Base-by-base conservation (phyloP, 208 protist species). In the Leishmania lainsoni region DNA sequence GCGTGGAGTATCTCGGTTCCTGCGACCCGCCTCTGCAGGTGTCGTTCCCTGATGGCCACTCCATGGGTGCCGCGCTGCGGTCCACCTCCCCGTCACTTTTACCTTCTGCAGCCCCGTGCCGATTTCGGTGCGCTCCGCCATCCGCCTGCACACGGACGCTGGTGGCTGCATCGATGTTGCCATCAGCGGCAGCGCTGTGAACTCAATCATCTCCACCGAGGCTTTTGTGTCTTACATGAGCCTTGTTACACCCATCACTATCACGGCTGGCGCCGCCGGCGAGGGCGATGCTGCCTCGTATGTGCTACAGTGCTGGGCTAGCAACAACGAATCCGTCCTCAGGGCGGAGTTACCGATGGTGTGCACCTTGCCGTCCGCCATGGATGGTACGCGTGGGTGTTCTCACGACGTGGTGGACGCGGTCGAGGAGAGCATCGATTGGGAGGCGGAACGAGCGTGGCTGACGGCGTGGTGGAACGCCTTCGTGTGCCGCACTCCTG, bases 161-260 rank as follows among this genome's bases (percentile, higher is more conserved):
- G 92, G 94, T 45, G 90, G 94, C 73, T 83, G 35, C 32, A 93
- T 98, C 66, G 88, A 86, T 26, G 80, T 99, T 51, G 83, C 84
- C 61, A 87, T 99, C 59, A 92, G 87, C 42, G 94, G 89, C 71
- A 94, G 90, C 51, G 81, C 95, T 45, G 91, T 99, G 81, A 98
- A 98, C 80, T 98, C 91, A 17, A 88, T 99, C 61, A 69, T 98
- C 58, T 96, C 96, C 35, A 92, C 83, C 35, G 84, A 90, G 59
- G 76, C 81, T 29, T 91, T 91, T 69, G 87, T 96, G 39, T 69
- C 85, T 29, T 85, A 89, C 70, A 70, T 83, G 76, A 22, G 45
- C 16, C 49, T 22, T 45, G 70, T 72, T 54, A 26, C 70, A 51
- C 54, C 71, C 20, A 84, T 75, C 66, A 63, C 72, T 56, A 93